Evolutionary conservation across 768 basidiomycete species (phyloP), one percentile per base, ranked within the genome.

Genomic region (Gloeopeniophorella convolvens): DNA sequence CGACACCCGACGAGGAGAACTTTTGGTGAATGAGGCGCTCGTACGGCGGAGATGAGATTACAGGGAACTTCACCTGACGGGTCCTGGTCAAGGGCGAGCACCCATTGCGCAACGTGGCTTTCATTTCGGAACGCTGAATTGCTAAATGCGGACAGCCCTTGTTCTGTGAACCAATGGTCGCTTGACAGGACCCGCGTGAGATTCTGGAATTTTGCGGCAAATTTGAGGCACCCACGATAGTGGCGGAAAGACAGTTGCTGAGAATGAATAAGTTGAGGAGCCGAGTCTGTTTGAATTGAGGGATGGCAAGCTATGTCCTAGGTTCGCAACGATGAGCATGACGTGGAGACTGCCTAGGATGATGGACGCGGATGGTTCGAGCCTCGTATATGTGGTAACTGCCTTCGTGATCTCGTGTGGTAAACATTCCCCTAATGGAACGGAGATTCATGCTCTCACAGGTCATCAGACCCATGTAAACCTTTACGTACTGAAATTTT

Each of bases 51-150:
- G n/a, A 50, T 50, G 30, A 1, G 15, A 28, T 9, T n/a, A n/a
- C 24, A 33, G 48, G 20, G 34, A 43, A 26, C 41, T 21, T 35
- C 41, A 50, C 43, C 48, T 37, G 35, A 47, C 27, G 30, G 34
- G 18, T 30, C 48, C 40, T 23, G 18, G 40, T 42, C 35, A 42
- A 28, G 24, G 40, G 48, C 16, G 1, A 28, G 40, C 40, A 27
- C 28, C 26, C 41, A 34, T 18, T 33, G 18, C 40, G 16, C 43
- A 42, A 27, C 15, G 33, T 30, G 33, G 39, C 7, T 23, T 37
- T 54, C 52, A 48, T 48, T 36, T 54, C 52, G 32, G 45, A 42
- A 21, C 27, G 51, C 24, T 40, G 8, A 13, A 2, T 20, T 52
- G 1, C 51, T 42, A 26, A 20, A 48, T n/a, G 37, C 28, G 51